These are phyloP conservation scores for Nakazawaea anatomiae DNA, from an alignment of 805 yeast genomes.

Conservation along the genomic window DNA sequence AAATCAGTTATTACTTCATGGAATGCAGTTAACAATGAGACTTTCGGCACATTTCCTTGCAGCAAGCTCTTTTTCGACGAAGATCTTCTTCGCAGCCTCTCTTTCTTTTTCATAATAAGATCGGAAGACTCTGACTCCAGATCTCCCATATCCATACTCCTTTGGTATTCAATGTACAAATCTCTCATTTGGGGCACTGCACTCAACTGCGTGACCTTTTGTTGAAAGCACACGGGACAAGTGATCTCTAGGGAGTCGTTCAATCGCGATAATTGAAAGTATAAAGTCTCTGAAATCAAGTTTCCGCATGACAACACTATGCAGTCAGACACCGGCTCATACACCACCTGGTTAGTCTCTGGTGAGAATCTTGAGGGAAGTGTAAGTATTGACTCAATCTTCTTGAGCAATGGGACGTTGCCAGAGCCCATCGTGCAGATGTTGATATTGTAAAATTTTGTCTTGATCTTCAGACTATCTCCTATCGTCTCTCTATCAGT, in stretches of 20 bases:
- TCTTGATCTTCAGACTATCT: neutral
- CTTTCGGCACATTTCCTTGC: conserved; percentile 8
- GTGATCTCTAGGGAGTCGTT: conserved; percentile 15
- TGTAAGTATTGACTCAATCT: conserved; percentile 5
- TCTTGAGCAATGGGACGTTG: neutral
- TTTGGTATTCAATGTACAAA: conserved; percentile 13
- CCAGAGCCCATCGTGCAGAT: neutral
- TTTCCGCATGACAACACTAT: conserved; percentile 35
- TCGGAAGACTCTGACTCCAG: conserved; percentile 9
- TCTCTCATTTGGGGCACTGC: conserved; percentile 29
- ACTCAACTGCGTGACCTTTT: conserved; percentile 18
- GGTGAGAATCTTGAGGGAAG: conserved; percentile 2
- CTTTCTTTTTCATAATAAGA: neutral
- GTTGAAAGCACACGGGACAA: conserved; percentile 31
- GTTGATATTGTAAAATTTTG: no score
- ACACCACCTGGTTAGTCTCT: conserved; percentile 12
- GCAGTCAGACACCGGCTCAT: conserved; percentile 20
- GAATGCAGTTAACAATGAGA: conserved; percentile 27
- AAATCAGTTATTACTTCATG: conserved; percentile 28
- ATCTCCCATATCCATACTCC: conserved; percentile 1
- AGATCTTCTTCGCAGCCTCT: conserved; percentile 11
- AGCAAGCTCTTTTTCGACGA: conserved; percentile 10
- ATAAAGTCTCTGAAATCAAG: conserved; percentile 27
- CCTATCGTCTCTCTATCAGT: neutral
- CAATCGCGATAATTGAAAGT: conserved; percentile 15